Percentiles rank a stretch among this genome's conserved stretches.
These are phyloP conservation scores for Amniculicola lignicola DNA, from an alignment of 495 filamentous ascomycete genomes.

Conservation along the genomic window DNA sequence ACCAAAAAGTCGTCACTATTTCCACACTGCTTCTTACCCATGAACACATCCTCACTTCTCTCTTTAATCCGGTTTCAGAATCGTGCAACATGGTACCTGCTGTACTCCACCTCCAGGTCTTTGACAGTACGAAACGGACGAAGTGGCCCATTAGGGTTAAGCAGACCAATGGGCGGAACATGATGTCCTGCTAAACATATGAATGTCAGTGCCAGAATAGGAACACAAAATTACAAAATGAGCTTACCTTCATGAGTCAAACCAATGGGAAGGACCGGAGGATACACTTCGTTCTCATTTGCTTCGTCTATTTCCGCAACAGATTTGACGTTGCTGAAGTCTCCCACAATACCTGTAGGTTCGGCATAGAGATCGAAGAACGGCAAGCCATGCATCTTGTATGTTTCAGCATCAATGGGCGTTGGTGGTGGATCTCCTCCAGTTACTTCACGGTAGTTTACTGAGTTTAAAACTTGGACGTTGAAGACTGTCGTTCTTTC, in stretches of 20 bases:
- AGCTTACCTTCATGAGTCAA: neutral
- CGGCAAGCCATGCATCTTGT: conserved; percentile 30
- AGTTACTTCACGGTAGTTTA: conserved; percentile 20
- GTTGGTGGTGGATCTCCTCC: conserved; percentile 23
- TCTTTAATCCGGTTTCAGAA: conserved; percentile 7
- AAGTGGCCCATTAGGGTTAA: conserved; percentile 17
- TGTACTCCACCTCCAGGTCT: conserved; percentile 11
- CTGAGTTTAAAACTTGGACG: conserved; percentile 36
- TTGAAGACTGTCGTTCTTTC: conserved; percentile 25
- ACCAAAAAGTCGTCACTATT: too few relatives aligned
- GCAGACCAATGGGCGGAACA: neutral
- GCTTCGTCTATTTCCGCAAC: conserved; percentile 28
- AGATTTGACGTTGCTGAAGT: conserved; percentile 31
- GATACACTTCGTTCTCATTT: conserved; percentile 14
- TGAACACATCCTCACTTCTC: too few relatives aligned
- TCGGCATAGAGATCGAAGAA: conserved; percentile 35
- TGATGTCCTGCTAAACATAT: neutral
- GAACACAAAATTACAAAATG: neutral
- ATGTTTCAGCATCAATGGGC: conserved; percentile 26
- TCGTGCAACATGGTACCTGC: neutral
- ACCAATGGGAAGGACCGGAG: neutral
- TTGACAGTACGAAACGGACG: conserved; percentile 10
- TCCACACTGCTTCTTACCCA: too few relatives aligned
- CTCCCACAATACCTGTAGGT: conserved; percentile 27
- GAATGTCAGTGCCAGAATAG: neutral